phyloP scores from a whole-genome alignment of 768 basidiomycete species.

The Punctularia strigosozonata region DNA sequence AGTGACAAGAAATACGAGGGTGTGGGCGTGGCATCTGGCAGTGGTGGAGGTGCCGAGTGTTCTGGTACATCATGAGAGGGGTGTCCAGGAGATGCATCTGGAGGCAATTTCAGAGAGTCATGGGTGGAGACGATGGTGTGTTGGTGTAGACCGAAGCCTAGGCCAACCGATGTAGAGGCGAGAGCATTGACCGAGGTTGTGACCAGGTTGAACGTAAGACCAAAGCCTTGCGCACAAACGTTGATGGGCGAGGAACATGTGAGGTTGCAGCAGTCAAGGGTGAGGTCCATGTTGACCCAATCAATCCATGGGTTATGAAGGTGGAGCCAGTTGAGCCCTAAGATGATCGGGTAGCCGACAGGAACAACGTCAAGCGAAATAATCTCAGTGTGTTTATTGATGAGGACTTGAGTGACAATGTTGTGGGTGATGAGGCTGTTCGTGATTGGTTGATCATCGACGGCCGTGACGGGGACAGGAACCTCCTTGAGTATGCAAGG shows the following conservation, averaged over 20 bases:
- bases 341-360: conserved; percentile 17
- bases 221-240: conserved; percentile 14
- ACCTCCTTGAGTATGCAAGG: conserved; percentile 17
- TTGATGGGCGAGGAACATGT: conserved; percentile 9
- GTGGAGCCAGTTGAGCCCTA: conserved; percentile 10
- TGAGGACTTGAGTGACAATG: conserved; percentile 17
- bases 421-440: conserved; percentile 29
- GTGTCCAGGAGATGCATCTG: neutral
- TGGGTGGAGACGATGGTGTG: neutral
- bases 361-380: conserved; percentile 20
- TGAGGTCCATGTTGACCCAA: conserved; percentile 15
- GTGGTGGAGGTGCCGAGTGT: too few species aligned
- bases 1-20: too few species aligned
- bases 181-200: neutral
- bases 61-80: too few species aligned
- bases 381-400: conserved; percentile 18
- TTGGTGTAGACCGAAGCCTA: conserved; percentile 14
- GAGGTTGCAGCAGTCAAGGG: conserved; percentile 10
- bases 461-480: conserved; percentile 23
- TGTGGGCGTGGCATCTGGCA: too few species aligned
- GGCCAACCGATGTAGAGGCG: conserved; percentile 7
- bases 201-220: conserved; percentile 15
- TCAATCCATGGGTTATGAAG: conserved; percentile 11
- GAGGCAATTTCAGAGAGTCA: neutral
- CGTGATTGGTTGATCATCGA: conserved; percentile 26